Evolutionary conservation across 306 rosid genomes (phyloP).

Genomic region (Casuarina equisetifolia): DNA sequence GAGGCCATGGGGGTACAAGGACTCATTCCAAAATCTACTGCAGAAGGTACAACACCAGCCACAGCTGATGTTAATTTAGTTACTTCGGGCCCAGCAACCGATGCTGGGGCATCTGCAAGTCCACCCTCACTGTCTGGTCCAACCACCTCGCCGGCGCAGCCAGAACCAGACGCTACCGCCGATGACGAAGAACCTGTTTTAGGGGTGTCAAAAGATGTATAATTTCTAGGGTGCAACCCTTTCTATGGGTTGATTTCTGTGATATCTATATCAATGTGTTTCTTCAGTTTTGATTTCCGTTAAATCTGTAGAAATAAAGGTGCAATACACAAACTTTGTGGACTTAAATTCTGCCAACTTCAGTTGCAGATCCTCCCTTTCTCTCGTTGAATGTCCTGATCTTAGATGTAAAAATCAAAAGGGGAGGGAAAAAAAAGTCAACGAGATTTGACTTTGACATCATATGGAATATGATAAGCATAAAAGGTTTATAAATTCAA

Average conservation of each 20-base stretch:
- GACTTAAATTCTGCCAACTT: background rate
- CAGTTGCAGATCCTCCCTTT: background rate
- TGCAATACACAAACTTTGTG: background rate
- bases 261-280: background rate
- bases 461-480: no score
- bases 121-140: constrained; percentile 23
- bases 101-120: constrained; percentile 20
- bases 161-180: background rate
- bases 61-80: constrained; percentile 23
- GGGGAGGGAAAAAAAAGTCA: no score
- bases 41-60: constrained; percentile 13
- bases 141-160: constrained; percentile 19
- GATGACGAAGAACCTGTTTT: constrained; percentile 17
- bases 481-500: no score
- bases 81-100: constrained; percentile 25
- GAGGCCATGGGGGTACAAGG: constrained; percentile 66
- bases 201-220: constrained; percentile 29
- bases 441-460: no score
- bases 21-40: constrained; percentile 31
- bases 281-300: background rate
- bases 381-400: background rate
- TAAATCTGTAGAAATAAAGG: background rate
- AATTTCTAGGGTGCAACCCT: background rate
- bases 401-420: background rate
- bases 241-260: background rate